Evolutionary conservation across 2,329 filamentous ascomycete species (phyloP).

Genomic region (Fusarium beomiforme): DNA sequence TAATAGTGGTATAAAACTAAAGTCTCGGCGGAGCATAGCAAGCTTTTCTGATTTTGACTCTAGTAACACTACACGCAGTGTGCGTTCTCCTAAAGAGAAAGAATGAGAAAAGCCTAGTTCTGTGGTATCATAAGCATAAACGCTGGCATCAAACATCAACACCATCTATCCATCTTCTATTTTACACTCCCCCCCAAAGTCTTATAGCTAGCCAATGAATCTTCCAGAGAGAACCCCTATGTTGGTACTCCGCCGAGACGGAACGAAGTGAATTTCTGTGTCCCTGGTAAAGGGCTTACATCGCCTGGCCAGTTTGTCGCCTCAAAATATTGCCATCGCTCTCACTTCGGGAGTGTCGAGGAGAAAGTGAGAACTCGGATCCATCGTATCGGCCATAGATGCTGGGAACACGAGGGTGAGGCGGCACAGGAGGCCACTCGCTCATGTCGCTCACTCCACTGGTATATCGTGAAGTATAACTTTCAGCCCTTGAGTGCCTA

Average conservation of each 20-base stretch:
- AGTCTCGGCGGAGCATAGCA: slow-evolving; percentile 37
- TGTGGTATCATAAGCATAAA: slow-evolving; percentile 41
- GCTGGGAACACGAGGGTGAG: slow-evolving; percentile 11
- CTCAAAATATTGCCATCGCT: slow-evolving; percentile 23
- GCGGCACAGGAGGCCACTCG: slow-evolving; percentile 41
- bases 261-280: slow-evolving; percentile 26
- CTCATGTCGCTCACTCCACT: slow-evolving; percentile 57
- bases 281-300: slow-evolving; percentile 8
- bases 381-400: slow-evolving; percentile 27
- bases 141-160: slow-evolving; percentile 39
- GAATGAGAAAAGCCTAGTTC: slow-evolving; percentile 33
- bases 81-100: slow-evolving; percentile 26
- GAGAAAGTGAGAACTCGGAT: slow-evolving; percentile 20
- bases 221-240: slow-evolving; percentile 16
- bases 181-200: neutral
- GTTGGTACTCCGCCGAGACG: slow-evolving; percentile 28
- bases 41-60: slow-evolving; percentile 34
- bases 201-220: slow-evolving; percentile 29
- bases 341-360: slow-evolving; percentile 31
- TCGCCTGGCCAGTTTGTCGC: slow-evolving; percentile 19
- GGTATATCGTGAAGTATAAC: slow-evolving; percentile 57
- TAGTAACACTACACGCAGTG: slow-evolving; percentile 26
- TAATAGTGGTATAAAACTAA: slow-evolving; percentile 37
- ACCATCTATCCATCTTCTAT: slow-evolving; percentile 28
- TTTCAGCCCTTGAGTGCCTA: slow-evolving; percentile 52